phyloP scores from a whole-genome alignment of 495 filamentous ascomycete species.

The Chaetomidium leptoderma region DNA sequence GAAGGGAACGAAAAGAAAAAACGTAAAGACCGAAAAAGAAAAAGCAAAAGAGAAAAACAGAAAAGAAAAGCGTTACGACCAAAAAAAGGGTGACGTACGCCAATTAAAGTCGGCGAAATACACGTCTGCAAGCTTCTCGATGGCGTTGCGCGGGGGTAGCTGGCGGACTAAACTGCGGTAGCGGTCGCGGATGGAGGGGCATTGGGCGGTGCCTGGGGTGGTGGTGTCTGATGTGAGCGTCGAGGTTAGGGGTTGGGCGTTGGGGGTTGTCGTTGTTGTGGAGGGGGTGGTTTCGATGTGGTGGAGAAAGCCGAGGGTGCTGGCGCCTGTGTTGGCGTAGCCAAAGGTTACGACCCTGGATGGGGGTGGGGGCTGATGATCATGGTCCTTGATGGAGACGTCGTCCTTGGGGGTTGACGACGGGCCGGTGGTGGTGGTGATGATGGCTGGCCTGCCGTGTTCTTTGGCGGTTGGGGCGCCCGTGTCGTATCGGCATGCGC shows the following conservation, averaged over 20 bases:
- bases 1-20: too few relatives aligned
- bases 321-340: constrained; percentile 43
- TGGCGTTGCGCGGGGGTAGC: constrained; percentile 50
- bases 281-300: constrained; percentile 42
- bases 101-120: constrained; percentile 58
- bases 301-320: constrained; percentile 48
- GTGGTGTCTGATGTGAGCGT: not conserved
- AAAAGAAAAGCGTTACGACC: too few relatives aligned
- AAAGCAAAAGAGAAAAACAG: too few relatives aligned
- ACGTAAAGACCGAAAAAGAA: too few relatives aligned
- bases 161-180: constrained; percentile 52
- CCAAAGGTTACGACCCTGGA: constrained; percentile 42
- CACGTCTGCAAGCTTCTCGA: constrained; percentile 49
- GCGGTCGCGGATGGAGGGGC: constrained; percentile 32
- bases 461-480: constrained; percentile 44
- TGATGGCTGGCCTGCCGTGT: constrained; percentile 14
- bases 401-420: not conserved
- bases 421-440: constrained; percentile 14
- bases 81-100: too few relatives aligned
- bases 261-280: not conserved
- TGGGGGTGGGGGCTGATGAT: constrained; percentile 8
- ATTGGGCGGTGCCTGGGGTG: not conserved
- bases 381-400: not conserved
- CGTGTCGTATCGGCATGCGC: constrained; percentile 49
- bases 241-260: constrained; percentile 5